Evolutionary conservation across 2,329 filamentous ascomycete species (phyloP).

Genomic region (Xylaria sp.): DNA sequence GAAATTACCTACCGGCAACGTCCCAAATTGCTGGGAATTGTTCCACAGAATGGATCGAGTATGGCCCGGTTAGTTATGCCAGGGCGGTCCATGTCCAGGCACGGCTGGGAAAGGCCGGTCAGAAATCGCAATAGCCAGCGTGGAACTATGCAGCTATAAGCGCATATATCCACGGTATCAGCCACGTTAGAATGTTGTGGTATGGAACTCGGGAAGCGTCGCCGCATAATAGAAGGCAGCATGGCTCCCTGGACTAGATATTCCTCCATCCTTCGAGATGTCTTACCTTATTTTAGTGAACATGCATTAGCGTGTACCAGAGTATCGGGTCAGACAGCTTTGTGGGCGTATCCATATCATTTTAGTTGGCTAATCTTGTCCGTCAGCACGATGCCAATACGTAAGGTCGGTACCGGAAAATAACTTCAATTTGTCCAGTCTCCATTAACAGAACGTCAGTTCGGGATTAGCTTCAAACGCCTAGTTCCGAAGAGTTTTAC

Average conservation of each 20-base stretch:
- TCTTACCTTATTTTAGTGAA: slow-evolving; percentile 47
- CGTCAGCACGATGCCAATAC: slow-evolving; percentile 21
- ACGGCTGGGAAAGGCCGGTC: slow-evolving; percentile 10
- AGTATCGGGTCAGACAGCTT: slow-evolving; percentile 47
- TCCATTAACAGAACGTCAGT: slow-evolving; percentile 1
- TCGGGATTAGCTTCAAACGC: slow-evolving; percentile 25
- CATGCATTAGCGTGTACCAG: slow-evolving; percentile 51
- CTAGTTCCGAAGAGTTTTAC: slow-evolving; percentile 16
- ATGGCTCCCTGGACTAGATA: slow-evolving; percentile 27
- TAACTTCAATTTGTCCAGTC: slow-evolving; percentile 5
- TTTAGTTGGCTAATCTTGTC: slow-evolving; percentile 24
- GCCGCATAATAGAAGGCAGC: slow-evolving; percentile 24
- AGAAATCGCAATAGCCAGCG: neutral
- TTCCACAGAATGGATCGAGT: slow-evolving; percentile 27
- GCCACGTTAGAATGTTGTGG: slow-evolving; percentile 13
- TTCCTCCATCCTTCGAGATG: slow-evolving; percentile 40
- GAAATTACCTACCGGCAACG: slow-evolving; percentile 32
- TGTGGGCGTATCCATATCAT: slow-evolving; percentile 42
- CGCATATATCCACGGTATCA: neutral
- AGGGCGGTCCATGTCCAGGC: slow-evolving; percentile 1
- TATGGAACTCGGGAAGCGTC: slow-evolving; percentile 11
- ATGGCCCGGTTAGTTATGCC: slow-evolving; percentile 17
- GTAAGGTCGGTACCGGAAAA: slow-evolving; percentile 3
- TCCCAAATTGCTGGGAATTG: slow-evolving; percentile 43
- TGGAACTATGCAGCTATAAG: slow-evolving; percentile 7